phyloP scores from a whole-genome alignment of 1,284 basidiomycete genomes.

The Exsudoporus floridanus region DNA sequence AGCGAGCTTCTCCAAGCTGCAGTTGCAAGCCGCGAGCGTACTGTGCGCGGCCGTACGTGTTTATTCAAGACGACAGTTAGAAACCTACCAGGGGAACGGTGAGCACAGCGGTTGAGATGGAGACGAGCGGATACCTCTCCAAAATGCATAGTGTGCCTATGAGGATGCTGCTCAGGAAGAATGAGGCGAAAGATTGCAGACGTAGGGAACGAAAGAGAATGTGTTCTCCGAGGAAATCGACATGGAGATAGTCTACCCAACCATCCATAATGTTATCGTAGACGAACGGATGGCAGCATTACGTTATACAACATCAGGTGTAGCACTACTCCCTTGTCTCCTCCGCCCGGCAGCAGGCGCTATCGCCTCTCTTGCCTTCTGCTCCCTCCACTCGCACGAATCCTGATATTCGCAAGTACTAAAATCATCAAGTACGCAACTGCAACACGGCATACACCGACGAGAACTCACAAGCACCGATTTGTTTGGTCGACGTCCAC shows the following conservation, averaged over 20 bases:
- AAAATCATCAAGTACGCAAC: slow-evolving; percentile 4
- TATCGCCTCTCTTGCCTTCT: slow-evolving; percentile 52
- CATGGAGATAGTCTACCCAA: slow-evolving; percentile 53
- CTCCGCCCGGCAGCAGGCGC: neutral
- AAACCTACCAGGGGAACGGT: slow-evolving; percentile 37
- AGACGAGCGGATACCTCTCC: slow-evolving; percentile 50
- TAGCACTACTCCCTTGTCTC: neutral
- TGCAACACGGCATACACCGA: slow-evolving; percentile 1
- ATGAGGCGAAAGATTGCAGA: slow-evolving; percentile 48
- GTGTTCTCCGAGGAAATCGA: slow-evolving; percentile 54
- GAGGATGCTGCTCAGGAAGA: slow-evolving; percentile 46
- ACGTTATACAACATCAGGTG: neutral
- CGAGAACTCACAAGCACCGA: slow-evolving; percentile 64
- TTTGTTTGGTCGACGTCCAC: slow-evolving; percentile 60
- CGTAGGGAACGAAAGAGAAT: slow-evolving; percentile 54
- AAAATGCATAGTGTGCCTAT: slow-evolving; percentile 49
- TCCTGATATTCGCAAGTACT: slow-evolving; percentile 79
- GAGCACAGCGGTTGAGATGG: neutral
- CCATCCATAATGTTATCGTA: slow-evolving; percentile 22
- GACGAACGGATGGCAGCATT: neutral
- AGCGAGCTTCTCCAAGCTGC: slow-evolving; percentile 54
- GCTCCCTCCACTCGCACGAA: slow-evolving; percentile 82
- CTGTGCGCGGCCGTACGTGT: slow-evolving; percentile 44
- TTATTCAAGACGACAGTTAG: slow-evolving; percentile 51
- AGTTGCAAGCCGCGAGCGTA: slow-evolving; percentile 42